phyloP scores from a whole-genome alignment of 1,284 basidiomycete species.

The Cryptococcus wingfieldii region DNA sequence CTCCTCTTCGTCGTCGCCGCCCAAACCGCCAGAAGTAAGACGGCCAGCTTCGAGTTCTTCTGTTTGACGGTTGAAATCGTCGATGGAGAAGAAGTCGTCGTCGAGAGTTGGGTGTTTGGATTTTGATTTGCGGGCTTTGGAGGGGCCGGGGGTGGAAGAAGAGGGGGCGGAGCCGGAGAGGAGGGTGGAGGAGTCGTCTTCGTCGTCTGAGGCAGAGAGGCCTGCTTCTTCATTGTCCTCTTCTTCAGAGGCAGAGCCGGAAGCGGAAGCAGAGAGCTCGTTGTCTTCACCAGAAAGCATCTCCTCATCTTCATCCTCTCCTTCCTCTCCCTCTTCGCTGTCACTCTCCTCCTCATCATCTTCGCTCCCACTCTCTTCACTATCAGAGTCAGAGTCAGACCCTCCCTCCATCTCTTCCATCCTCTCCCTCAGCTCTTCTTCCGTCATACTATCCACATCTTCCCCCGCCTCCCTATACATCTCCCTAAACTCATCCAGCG shows the following conservation, averaged over 20 bases:
- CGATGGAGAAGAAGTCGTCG: constrained; percentile 88
- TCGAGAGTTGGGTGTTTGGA: constrained; percentile 65
- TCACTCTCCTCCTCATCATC: constrained; percentile 19
- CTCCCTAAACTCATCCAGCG: constrained; percentile 35
- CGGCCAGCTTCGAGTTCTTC: constrained; percentile 70
- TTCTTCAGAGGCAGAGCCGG: constrained; percentile 16
- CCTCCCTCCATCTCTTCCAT: constrained; percentile 16
- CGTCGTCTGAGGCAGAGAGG: constrained; percentile 21
- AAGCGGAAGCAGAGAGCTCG: constrained; percentile 13
- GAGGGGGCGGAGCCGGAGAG: constrained; percentile 1
- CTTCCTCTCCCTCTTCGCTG: constrained; percentile 13
- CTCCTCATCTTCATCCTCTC: constrained; percentile 11
- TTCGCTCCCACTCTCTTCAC: constrained; percentile 12
- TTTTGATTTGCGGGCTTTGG: constrained; percentile 33
- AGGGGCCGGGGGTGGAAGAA: constrained; percentile 33
- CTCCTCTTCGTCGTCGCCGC: constrained; percentile 52
- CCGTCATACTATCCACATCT: constrained; percentile 15
- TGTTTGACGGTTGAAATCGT: constrained; percentile 81
- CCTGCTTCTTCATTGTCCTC: constrained; percentile 13
- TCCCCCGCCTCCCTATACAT: constrained; percentile 32
- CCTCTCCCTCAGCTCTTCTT: constrained; percentile 16
- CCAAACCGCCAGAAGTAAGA: constrained; percentile 59
- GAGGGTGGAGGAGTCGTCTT: constrained; percentile 24
- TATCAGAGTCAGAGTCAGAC: constrained; percentile 6
- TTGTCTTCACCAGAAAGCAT: neutral